phyloP scores from a whole-genome alignment of 2,329 filamentous ascomycete genomes.

The Aspergillus ochraceus region DNA sequence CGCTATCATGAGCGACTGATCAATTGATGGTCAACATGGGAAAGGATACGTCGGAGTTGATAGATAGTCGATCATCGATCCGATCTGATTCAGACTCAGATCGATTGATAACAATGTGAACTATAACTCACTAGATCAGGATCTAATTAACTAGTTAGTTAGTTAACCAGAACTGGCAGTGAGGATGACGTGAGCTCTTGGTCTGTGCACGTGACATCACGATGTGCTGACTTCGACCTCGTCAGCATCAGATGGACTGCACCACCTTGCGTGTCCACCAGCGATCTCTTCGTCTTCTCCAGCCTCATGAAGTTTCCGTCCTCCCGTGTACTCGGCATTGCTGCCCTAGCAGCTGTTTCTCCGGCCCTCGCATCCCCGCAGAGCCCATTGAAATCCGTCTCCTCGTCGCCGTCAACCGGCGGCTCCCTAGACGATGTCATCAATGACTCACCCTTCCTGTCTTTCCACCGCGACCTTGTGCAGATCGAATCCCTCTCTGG shows the following conservation, averaged over 20 bases:
- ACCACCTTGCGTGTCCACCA: not conserved
- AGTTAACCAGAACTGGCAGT: too few species aligned
- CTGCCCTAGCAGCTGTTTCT: constrained; percentile 24
- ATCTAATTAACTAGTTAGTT: too few species aligned
- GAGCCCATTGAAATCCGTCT: constrained; percentile 9
- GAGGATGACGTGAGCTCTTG: not conserved
- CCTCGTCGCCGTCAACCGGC: not conserved
- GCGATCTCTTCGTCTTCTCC: not conserved
- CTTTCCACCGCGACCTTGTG: constrained; percentile 73
- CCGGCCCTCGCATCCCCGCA: constrained; percentile 29
- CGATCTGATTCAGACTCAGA: too few species aligned
- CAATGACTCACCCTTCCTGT: constrained; percentile 57
- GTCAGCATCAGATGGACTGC: not conserved
- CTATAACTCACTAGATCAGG: not conserved
- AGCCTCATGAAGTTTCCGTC: constrained; percentile 11
- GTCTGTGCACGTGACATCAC: not conserved
- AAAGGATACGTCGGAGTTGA: too few species aligned
- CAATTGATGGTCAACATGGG: not conserved
- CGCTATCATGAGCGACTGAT: not conserved
- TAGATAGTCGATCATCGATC: too few species aligned
- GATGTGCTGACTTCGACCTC: not conserved
- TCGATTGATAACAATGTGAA: too few species aligned
- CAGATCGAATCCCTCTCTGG: constrained; percentile 70
- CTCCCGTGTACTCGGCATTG: constrained; percentile 20
- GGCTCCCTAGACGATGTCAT: constrained; percentile 37